These are phyloP conservation scores for Heteromeles arbutifolia DNA, from an alignment of 306 rosid genomes.

Conservation along the genomic window DNA sequence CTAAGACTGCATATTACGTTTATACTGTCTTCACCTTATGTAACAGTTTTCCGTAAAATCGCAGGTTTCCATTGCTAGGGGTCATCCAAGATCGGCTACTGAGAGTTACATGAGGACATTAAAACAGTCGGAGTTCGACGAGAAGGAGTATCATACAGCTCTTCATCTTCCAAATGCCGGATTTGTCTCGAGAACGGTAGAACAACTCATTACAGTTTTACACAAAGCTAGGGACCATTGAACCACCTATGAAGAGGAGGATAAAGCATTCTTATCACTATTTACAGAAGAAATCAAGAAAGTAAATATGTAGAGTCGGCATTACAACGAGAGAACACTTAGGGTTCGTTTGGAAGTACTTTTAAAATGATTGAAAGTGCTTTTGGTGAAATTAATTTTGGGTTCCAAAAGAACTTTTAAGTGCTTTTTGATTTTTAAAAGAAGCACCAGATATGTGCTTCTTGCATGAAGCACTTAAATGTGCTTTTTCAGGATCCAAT, in stretches of 20 bases:
- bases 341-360: too few species aligned
- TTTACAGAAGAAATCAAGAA: background rate
- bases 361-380: too few species aligned
- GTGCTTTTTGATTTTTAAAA: too few species aligned
- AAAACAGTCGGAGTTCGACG: conserved; percentile 39
- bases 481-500: too few species aligned
- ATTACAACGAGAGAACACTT: too few species aligned
- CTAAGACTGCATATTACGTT: background rate
- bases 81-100: conserved; percentile 57
- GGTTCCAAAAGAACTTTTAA: too few species aligned
- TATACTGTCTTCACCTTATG: background rate
- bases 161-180: conserved; percentile 63
- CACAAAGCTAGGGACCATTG: conserved; percentile 11
- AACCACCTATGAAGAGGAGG: background rate
- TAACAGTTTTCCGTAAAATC: conserved; percentile 3
- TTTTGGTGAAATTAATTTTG: too few species aligned
- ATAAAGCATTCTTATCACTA: background rate
- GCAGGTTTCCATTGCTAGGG: conserved; percentile 66
- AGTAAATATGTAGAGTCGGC: background rate
- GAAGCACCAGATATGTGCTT: too few species aligned
- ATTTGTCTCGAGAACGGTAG: conserved; percentile 38
- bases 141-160: conserved; percentile 44
- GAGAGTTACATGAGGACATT: conserved; percentile 44
- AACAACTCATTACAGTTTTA: conserved; percentile 43
- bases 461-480: too few species aligned